Conservation (phyloP, 129 eudicot species). For the Artemisia tridentata region DNA sequence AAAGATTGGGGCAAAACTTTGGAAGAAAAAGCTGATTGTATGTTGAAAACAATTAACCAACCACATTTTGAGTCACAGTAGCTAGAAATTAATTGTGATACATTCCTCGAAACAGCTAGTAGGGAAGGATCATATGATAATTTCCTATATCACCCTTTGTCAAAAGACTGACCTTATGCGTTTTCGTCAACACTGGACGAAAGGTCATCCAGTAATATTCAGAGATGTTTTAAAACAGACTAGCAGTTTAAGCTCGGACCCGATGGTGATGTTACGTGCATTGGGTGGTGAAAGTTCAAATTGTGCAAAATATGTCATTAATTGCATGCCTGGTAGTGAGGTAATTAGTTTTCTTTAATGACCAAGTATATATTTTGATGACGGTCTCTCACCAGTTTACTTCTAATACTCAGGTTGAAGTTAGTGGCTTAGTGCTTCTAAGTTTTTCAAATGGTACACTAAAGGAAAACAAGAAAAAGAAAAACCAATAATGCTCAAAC, state of each 20-base stretch:
- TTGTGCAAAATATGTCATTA: constrained; percentile 34
- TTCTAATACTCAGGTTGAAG: constrained; percentile 53
- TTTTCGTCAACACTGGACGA: background rate
- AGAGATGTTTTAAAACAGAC: background rate
- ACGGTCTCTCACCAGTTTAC: background rate
- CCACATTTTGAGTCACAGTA: background rate
- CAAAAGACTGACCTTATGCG: background rate
- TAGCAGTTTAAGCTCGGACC: constrained; percentile 19
- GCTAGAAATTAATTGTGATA: background rate
- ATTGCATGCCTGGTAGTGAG: constrained; percentile 75
- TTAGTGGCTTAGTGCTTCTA: constrained; percentile 42
- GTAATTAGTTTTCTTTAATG: constrained; percentile 31
- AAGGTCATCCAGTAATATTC: background rate
- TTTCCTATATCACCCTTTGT: constrained; percentile 5
- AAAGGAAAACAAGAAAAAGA: constrained; percentile 58
- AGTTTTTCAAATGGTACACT: constrained; percentile 64
- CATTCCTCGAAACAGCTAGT: background rate
- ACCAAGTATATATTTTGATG: background rate
- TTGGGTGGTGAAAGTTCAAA: background rate
- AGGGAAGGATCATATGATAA: constrained; percentile 6
- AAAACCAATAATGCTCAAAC: constrained; percentile 86
- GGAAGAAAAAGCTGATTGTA: background rate
- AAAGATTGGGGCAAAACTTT: background rate
- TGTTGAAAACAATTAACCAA: background rate
- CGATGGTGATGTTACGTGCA: constrained; percentile 13